phyloP scores from a whole-genome alignment of 2,329 filamentous ascomycete species.

The Neodidymelliopsis sp. region DNA sequence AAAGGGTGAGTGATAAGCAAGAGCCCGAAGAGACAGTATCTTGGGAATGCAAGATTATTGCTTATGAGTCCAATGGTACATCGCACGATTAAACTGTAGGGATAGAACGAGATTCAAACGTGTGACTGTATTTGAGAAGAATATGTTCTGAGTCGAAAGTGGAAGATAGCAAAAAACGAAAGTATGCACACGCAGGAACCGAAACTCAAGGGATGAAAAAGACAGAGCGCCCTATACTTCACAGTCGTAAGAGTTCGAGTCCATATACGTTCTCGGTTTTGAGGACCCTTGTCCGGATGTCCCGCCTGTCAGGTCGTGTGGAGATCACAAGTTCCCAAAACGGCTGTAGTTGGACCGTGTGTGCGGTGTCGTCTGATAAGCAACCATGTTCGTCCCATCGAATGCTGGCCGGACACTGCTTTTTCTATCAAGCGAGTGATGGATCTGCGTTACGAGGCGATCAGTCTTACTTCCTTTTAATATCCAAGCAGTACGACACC shows the following conservation, averaged over 20 bases:
- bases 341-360: conserved; percentile 28
- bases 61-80: not conserved
- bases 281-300: conserved; percentile 35
- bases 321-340: conserved; percentile 33
- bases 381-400: conserved; percentile 29
- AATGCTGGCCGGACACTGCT: conserved; percentile 12
- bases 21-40: not conserved
- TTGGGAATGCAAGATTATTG: not conserved
- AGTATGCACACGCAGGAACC: conserved; percentile 2
- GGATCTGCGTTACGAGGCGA: conserved; percentile 30
- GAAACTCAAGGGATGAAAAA: conserved; percentile 21
- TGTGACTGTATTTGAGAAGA: not conserved
- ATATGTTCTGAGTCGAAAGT: not conserved
- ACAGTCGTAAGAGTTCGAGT: not conserved
- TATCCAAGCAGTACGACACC: conserved; percentile 3
- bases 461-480: conserved; percentile 21
- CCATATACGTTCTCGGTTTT: conserved; percentile 38
- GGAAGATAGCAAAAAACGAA: not conserved
- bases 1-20: not conserved
- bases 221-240: conserved; percentile 16
- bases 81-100: not conserved
- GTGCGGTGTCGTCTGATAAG: conserved; percentile 45
- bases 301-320: conserved; percentile 33
- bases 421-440: conserved; percentile 33
- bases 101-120: not conserved